Percentiles rank a stretch among this genome's conserved stretches.
These are phyloP conservation scores for Diaporthe destruens DNA, from an alignment of 2,329 filamentous ascomycete genomes.

Conservation along the genomic window DNA sequence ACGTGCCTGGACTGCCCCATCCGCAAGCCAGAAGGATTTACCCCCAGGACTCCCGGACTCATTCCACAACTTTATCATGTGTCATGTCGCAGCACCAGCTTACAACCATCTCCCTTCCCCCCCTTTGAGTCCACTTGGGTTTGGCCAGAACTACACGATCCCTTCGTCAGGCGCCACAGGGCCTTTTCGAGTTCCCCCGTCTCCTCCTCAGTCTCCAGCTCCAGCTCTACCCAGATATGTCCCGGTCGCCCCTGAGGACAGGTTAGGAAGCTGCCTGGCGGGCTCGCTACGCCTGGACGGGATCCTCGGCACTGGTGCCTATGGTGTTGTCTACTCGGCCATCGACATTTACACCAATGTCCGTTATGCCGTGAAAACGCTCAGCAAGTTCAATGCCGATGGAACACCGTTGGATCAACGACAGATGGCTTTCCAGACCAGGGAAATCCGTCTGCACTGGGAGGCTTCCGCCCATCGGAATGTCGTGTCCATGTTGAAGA, in stretches of 20 bases:
- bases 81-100: conserved; percentile 33
- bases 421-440: conserved; percentile 89
- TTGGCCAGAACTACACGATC: conserved; percentile 29
- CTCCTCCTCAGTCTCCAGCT: conserved; percentile 28
- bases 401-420: conserved; percentile 81
- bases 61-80: conserved; percentile 28
- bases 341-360: conserved; percentile 84
- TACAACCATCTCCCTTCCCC: conserved; percentile 32
- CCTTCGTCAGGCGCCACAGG: conserved; percentile 18
- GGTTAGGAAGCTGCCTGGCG: conserved; percentile 86
- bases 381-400: conserved; percentile 87
- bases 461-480: conserved; percentile 90
- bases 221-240: conserved; percentile 58
- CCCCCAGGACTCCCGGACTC: conserved; percentile 22
- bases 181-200: conserved; percentile 21
- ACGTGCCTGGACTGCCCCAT: conserved; percentile 27
- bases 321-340: conserved; percentile 95
- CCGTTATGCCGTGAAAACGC: conserved; percentile 94
- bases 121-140: conserved; percentile 35
- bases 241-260: conserved; percentile 81
- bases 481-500: conserved; percentile 93
- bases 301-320: conserved; percentile 93
- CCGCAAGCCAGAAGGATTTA: conserved; percentile 29
- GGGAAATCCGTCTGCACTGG: conserved; percentile 94
- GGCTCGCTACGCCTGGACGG: conserved; percentile 85